A percentile compares a stretch with the other conserved stretches of the same genome.
These are phyloP conservation scores for Mycena alexandri DNA, from an alignment of 768 basidiomycete genomes.

Conservation along the genomic window DNA sequence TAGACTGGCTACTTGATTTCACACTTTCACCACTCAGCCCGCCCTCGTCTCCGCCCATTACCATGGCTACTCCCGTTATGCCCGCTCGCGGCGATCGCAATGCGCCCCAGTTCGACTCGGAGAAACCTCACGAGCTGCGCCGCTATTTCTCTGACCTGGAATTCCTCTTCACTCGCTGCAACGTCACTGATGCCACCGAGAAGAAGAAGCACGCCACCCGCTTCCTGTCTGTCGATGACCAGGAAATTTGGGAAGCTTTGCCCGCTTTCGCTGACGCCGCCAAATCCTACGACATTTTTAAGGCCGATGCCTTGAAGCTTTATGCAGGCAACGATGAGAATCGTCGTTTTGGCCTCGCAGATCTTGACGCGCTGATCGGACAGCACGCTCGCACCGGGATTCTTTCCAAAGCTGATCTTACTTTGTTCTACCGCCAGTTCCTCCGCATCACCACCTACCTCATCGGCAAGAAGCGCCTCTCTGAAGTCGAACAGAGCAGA, in stretches of 20 bases:
- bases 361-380: conserved; percentile 41
- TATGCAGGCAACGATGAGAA: conserved; percentile 40
- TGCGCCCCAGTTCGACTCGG: conserved; percentile 38
- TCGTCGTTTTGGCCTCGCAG: conserved; percentile 35
- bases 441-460: conserved; percentile 39
- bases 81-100: conserved; percentile 35
- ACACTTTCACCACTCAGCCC: background rate
- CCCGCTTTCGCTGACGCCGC: conserved; percentile 20
- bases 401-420: conserved; percentile 32
- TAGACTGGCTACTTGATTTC: conserved; percentile 1
- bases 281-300: conserved; percentile 40
- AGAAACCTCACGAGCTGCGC: conserved; percentile 34
- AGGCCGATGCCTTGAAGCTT: conserved; percentile 36
- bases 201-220: conserved; percentile 36
- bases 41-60: background rate
- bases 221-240: conserved; percentile 32
- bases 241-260: conserved; percentile 38
- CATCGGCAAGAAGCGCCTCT: conserved; percentile 30
- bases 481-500: conserved; percentile 38
- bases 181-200: conserved; percentile 19
- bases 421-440: conserved; percentile 41
- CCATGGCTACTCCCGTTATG: conserved; percentile 31
- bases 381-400: conserved; percentile 36
- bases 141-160: conserved; percentile 40
- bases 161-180: conserved; percentile 10